Base-by-base conservation (phyloP, 225 moss, liverwort and hornwort genomes). In the Lunularia cruciata region DNA sequence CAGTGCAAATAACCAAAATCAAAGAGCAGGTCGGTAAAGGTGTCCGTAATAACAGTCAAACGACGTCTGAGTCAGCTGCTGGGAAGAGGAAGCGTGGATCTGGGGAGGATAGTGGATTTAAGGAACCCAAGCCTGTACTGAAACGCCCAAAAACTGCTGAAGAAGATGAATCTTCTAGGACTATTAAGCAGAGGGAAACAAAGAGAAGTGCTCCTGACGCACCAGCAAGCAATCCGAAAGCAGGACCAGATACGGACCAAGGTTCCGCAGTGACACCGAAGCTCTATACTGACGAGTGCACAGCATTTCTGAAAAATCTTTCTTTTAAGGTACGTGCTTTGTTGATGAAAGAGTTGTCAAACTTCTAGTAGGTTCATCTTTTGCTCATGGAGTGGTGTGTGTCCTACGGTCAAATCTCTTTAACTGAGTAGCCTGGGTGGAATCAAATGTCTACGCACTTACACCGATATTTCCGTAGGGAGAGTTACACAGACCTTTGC, bases 231-330 rank as follows among this genome's bases (percentile, higher is more conserved):
- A 23, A 37, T 23, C 48, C 38, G 48, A 40, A 69, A 72, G 73
- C 18, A 49, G 73, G 83, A 68, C 75, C 72, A 57, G 78, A 56
- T 33, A 64, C 53, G 43, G 60, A 76, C 39, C 72, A 76, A 38
- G 33, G 46, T 51, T 35, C 78, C 58, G 65, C 59, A 49, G 77
- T 77, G 45, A 55, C 57, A 30, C 64, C 49, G 0, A 89, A 78
- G 69, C 35, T 85, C 53, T 95, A 85, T 36, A 88, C 76, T 62
- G 95, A 95, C 56, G 86, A 92, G 65, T 95, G 91, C 81, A 95
- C 95, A 45, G 90, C 90, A 22, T 95, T 95, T 77, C 75, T 95
- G 63, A 88, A 88, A 30, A 95, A 92, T 75, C 57, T 95, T 33
- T 77, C 86, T 45, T 90, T 90, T 76, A 85, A 92, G 75, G 92